phyloP scores from a whole-genome alignment of 352 stramenopile species.

The Globisporangium polare region DNA sequence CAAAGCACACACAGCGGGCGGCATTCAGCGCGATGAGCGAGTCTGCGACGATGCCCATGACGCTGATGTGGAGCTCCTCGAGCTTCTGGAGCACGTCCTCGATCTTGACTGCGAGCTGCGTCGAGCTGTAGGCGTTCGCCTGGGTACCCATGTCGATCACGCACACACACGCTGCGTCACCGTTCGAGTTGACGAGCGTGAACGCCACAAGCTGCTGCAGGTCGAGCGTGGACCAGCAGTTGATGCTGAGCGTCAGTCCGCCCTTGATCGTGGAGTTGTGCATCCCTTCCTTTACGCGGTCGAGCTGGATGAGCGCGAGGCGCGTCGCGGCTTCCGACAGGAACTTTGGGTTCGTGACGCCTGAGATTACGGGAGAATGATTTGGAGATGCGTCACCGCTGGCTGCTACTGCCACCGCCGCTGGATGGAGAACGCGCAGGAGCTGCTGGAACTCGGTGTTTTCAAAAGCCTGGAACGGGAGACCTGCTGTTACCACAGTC shows the following conservation, averaged over 20 bases:
- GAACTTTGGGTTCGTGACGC: conserved; percentile 29
- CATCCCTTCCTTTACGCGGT: conserved; percentile 80
- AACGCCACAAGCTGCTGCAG: conserved; percentile 70
- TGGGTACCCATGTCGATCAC: conserved; percentile 50
- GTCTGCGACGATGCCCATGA: conserved; percentile 75
- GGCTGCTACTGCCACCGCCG: not conserved
- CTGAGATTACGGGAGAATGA: not conserved
- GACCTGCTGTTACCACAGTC: conserved; percentile 27
- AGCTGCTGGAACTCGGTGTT: conserved; percentile 42
- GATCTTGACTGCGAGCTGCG: conserved; percentile 34
- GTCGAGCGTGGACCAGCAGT: conserved; percentile 61
- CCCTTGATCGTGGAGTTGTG: conserved; percentile 80
- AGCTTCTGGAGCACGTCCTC: conserved; percentile 55
- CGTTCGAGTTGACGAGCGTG: conserved; percentile 74
- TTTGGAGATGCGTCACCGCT: not conserved
- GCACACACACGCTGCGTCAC: conserved; percentile 60
- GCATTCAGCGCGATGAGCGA: conserved; percentile 56
- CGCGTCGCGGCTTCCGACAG: conserved; percentile 31
- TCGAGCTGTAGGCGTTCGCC: conserved; percentile 22
- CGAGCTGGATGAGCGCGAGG: conserved; percentile 48
- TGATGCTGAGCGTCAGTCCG: conserved; percentile 71
- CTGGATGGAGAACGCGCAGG: conserved; percentile 25
- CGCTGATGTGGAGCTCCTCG: conserved; percentile 48
- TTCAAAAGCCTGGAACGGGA: conserved; percentile 37
- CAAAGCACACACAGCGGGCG: conserved; percentile 41